phyloP scores from a whole-genome alignment of 192 early-diverging fungal species.

The Kickxella alabastrina region DNA sequence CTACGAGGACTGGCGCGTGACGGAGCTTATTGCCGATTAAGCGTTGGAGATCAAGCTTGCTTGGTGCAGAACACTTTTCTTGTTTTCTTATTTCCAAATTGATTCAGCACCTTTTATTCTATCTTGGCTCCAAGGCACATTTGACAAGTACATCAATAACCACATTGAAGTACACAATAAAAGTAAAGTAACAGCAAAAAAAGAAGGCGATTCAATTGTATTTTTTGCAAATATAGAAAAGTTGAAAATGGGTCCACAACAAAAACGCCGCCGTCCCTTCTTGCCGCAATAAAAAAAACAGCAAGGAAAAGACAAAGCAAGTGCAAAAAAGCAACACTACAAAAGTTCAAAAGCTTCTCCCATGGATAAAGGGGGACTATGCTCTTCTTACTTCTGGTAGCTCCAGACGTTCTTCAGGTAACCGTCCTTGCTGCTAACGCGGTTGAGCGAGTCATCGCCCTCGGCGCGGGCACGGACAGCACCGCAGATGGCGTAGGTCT shows the following conservation, averaged over 20 bases:
- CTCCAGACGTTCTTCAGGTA: slow-evolving; percentile 75
- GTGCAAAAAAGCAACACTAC: no score
- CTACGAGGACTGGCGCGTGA: slow-evolving; percentile 92
- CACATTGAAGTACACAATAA: no score
- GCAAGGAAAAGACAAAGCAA: not conserved
- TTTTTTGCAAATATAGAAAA: no score
- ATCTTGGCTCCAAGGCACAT: not conserved
- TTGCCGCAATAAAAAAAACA: not conserved
- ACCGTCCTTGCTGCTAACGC: slow-evolving; percentile 75
- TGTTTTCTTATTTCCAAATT: no score
- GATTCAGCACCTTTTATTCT: no score
- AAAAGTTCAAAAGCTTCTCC: not conserved
- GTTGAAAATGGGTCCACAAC: no score
- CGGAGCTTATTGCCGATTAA: slow-evolving; percentile 80
- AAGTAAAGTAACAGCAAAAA: no score
- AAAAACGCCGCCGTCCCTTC: not conserved
- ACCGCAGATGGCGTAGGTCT: slow-evolving; percentile 90
- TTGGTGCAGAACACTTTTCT: no score
- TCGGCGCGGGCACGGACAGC: slow-evolving; percentile 86
- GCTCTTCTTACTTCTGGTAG: slow-evolving; percentile 62
- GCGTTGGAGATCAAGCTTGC: not conserved
- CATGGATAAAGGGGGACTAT: slow-evolving; percentile 1
- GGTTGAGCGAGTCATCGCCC: slow-evolving; percentile 96
- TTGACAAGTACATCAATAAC: not conserved
- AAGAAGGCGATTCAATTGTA: no score